Evolutionary conservation across 345 rosid species (phyloP).

Genomic region (Ceriops tagal): DNA sequence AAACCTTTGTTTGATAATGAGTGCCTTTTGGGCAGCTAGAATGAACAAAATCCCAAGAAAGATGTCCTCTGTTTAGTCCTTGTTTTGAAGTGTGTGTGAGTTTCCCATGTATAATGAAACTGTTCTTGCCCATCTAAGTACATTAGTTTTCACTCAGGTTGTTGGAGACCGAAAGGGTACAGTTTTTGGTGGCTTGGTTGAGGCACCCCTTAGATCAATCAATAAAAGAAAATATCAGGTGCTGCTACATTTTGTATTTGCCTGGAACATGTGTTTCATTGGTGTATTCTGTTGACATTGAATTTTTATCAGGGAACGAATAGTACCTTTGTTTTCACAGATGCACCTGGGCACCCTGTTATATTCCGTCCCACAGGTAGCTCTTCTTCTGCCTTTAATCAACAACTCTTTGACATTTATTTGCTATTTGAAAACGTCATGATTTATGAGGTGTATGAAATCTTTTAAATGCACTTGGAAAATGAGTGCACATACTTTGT

Average conservation of each 20-base stretch:
- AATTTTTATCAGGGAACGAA: conserved; percentile 69
- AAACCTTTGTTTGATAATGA: neutral
- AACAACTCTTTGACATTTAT: neutral
- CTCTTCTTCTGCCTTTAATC: neutral
- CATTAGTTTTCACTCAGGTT: conserved; percentile 46
- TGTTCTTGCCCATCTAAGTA: neutral
- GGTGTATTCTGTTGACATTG: conserved; percentile 13
- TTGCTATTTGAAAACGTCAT: neutral
- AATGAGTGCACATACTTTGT: too few species aligned
- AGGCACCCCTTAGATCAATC: conserved; percentile 79
- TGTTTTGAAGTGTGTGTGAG: neutral
- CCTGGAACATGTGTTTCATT: conserved; percentile 6
- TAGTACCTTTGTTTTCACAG: conserved; percentile 83
- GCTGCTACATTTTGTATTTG: conserved; percentile 3
- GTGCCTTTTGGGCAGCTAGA: too few species aligned
- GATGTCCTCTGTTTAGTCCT: too few species aligned
- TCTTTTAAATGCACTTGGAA: too few species aligned
- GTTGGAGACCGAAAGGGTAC: conserved; percentile 90
- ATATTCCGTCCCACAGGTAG: conserved; percentile 86
- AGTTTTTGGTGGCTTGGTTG: conserved; percentile 93
- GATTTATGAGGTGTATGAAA: too few species aligned
- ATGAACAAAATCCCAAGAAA: too few species aligned
- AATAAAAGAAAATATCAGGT: conserved; percentile 88
- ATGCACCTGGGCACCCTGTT: conserved; percentile 57
- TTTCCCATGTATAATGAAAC: neutral